Evolutionary conservation across 78 protist species (phyloP).

Genomic region (Dictyostelium brefeldianum): DNA sequence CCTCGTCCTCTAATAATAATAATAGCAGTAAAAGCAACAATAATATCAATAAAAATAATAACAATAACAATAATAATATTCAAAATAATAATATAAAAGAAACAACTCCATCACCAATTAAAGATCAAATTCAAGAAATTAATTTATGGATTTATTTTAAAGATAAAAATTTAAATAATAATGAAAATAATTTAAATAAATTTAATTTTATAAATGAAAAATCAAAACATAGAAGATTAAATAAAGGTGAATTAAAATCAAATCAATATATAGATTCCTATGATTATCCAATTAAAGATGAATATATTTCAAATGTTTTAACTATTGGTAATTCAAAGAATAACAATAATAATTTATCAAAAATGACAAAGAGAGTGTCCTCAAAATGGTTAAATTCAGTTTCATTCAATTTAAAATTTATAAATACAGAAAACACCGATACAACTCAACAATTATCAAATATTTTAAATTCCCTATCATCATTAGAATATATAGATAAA

Average conservation of each 20-base stretch:
- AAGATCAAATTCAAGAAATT: not conserved
- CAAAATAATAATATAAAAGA: no score
- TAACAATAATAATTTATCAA: not conserved
- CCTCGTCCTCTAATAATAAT: no score
- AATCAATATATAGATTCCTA: not conserved
- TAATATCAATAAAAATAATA: no score
- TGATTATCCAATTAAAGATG: not conserved
- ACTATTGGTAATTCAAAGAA: not conserved
- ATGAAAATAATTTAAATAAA: not conserved
- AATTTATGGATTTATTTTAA: slow-evolving; percentile 33
- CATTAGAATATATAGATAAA: not conserved
- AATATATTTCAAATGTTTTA: slow-evolving; percentile 4
- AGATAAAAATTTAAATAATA: not conserved
- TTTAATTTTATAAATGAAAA: not conserved
- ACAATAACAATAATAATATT: no score
- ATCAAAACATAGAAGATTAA: slow-evolving; percentile 5
- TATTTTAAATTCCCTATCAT: not conserved
- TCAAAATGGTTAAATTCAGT: slow-evolving; percentile 20
- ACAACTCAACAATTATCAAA: not conserved
- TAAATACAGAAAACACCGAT: not conserved
- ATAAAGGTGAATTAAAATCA: not conserved
- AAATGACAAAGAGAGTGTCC: not conserved
- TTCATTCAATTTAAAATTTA: not conserved
- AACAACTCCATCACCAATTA: no score
- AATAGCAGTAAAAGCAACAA: no score